phyloP scores from a whole-genome alignment of 176 grass and related monocot genomes.

The Zizania latifolia region DNA sequence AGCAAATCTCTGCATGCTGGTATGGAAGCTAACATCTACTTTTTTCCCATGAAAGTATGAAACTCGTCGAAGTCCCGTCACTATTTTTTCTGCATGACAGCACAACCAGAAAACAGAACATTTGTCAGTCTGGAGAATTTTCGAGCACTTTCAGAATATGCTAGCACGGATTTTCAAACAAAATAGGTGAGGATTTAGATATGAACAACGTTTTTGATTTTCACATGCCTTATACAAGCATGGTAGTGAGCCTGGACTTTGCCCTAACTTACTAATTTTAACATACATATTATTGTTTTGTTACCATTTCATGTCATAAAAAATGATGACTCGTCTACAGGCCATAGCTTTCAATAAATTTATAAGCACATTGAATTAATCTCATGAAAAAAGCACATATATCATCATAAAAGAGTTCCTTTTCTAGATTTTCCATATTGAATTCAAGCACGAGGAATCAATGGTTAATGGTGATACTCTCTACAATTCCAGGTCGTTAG shows the following conservation, averaged over 20 bases:
- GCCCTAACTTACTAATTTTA: background rate
- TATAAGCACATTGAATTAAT: background rate
- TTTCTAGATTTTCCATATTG: background rate
- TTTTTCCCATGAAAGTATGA: conserved; percentile 97
- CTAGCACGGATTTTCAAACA: background rate
- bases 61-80: conserved; percentile 44
- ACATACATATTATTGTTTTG: background rate
- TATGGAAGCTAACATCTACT: conserved; percentile 81
- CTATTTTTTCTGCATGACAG: conserved; percentile 59
- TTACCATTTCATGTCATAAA: background rate
- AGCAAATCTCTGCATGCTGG: conserved; percentile 54
- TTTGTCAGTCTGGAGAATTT: background rate
- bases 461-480: background rate
- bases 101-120: background rate
- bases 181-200: background rate
- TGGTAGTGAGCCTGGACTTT: background rate
- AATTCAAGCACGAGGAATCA: background rate
- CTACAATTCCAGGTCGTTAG: background rate
- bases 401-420: background rate
- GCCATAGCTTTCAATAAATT: background rate
- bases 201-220: background rate
- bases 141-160: background rate
- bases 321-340: background rate
- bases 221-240: background rate
- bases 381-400: background rate